These are phyloP conservation scores for Remersonia thermophila DNA, from an alignment of 2,329 filamentous ascomycete genomes.

Conservation along the genomic window DNA sequence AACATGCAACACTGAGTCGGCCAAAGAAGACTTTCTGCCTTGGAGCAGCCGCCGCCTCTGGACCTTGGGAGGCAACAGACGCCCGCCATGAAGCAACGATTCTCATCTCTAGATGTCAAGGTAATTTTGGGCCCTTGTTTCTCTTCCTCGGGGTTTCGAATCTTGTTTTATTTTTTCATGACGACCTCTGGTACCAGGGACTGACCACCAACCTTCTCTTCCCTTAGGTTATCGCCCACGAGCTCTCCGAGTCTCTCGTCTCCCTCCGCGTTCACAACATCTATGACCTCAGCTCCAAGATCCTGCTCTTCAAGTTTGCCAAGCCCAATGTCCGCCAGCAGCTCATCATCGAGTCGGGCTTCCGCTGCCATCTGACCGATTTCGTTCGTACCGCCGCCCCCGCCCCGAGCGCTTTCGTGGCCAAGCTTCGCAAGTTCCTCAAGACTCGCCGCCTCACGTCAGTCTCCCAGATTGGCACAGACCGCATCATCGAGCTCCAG, in stretches of 20 bases:
- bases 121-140: no score
- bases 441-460: slow-evolving; percentile 75
- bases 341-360: slow-evolving; percentile 85
- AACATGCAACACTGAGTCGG: no score
- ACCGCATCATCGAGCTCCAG: slow-evolving; percentile 81
- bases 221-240: slow-evolving; percentile 75
- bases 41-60: no score
- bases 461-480: slow-evolving; percentile 78
- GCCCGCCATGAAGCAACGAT: slow-evolving; percentile 60
- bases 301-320: slow-evolving; percentile 89
- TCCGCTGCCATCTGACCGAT: slow-evolving; percentile 85
- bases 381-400: slow-evolving; percentile 80
- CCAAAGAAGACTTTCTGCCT: no score
- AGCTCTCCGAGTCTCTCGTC: slow-evolving; percentile 67
- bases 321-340: slow-evolving; percentile 84
- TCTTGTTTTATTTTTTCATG: neutral
- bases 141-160: no score
- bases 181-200: neutral
- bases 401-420: slow-evolving; percentile 74
- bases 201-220: neutral
- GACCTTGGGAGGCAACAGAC: neutral
- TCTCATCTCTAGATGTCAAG: slow-evolving; percentile 69
- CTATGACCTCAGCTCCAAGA: slow-evolving; percentile 91
- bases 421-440: slow-evolving; percentile 72
- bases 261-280: slow-evolving; percentile 80